Evolutionary conservation across 2,329 filamentous ascomycete species (phyloP), one percentile per base, ranked within the genome.

Genomic region (Aspergillus puulaauensis): DNA sequence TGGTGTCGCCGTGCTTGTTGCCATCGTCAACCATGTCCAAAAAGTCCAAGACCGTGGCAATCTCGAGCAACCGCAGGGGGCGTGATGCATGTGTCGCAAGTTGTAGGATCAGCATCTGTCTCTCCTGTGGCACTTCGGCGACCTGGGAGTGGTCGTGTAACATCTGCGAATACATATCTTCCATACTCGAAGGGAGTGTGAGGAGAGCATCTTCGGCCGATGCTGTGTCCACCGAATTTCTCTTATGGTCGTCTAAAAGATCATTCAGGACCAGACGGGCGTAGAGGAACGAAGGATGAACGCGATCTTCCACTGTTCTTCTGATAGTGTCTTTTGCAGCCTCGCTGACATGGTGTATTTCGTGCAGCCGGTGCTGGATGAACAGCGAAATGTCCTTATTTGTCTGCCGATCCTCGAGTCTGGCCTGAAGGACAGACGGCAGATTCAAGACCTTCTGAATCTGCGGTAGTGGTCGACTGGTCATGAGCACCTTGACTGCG

Each of bases 31-130:
- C 17, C 39, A 67, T 61, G 17, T 41, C 49, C 21, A 14, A 27
- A 39, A 58, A 54, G n/a, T 67, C 57, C 4, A 63, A 45, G 17
- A 66, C 56, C 15, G 59, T 59, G 4, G 76, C 74, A 19, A 81
- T 63, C 61, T 82, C 79, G 1, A 80, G 66, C 12, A 81, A 61
- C 4, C 79, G 70, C 9, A 81, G 65, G 0, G 77, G 77, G 1
- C 77, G 71, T 2, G 65, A 69, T 0, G 78, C 71, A 62, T 80
- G 77, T 0, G 77, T 80, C 12, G 77, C 73, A 53, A 70, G 78
- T 44, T 74, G 71, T 3, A 82, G 64, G 21, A 82, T 72, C 0
- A 75, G 58, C 0, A 71, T 44, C 52, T 81, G 79, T 2, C 75
- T 46, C 0, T 75, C 68, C 23, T 57, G 55, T 0, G 67, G 60